A percentile compares a stretch with the other conserved stretches of the same genome.
Conservation (phyloP, 2,329 filamentous ascomycete genomes). For the Neofusicoccum kwambonambiense region DNA sequence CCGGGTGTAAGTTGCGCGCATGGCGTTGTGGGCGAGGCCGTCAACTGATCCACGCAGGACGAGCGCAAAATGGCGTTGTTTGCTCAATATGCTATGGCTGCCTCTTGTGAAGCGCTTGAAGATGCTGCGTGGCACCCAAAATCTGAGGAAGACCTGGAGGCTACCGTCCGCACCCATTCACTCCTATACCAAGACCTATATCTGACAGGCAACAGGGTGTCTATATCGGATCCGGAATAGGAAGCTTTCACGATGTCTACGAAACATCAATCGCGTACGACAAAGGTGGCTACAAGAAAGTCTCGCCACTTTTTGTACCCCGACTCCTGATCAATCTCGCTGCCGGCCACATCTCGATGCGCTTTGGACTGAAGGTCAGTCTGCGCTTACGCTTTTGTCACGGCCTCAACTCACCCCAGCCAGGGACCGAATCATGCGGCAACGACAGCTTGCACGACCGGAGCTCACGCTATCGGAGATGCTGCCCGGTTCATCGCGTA, state of each 20-base stretch:
- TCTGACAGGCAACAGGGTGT: conserved; percentile 60
- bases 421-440: conserved; percentile 86
- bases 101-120: conserved; percentile 77
- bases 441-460: conserved; percentile 94
- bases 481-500: conserved; percentile 88
- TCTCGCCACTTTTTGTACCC: conserved; percentile 91
- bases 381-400: conserved; percentile 42
- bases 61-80: conserved; percentile 84
- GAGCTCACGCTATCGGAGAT: conserved; percentile 91
- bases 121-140: conserved; percentile 76
- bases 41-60: conserved; percentile 55
- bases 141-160: conserved; percentile 62
- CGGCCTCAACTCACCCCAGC: not conserved
- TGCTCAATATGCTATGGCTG: conserved; percentile 86
- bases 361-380: conserved; percentile 66
- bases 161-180: conserved; percentile 53
- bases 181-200: not conserved
- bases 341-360: conserved; percentile 93
- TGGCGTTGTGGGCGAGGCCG: not conserved
- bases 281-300: conserved; percentile 79
- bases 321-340: conserved; percentile 92
- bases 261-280: conserved; percentile 76
- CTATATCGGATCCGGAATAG: conserved; percentile 92
- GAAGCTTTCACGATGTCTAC: conserved; percentile 89
- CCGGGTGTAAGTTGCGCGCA: conserved; percentile 30